phyloP scores from a whole-genome alignment of 495 filamentous ascomycete genomes.

The Lophium mytilinum region DNA sequence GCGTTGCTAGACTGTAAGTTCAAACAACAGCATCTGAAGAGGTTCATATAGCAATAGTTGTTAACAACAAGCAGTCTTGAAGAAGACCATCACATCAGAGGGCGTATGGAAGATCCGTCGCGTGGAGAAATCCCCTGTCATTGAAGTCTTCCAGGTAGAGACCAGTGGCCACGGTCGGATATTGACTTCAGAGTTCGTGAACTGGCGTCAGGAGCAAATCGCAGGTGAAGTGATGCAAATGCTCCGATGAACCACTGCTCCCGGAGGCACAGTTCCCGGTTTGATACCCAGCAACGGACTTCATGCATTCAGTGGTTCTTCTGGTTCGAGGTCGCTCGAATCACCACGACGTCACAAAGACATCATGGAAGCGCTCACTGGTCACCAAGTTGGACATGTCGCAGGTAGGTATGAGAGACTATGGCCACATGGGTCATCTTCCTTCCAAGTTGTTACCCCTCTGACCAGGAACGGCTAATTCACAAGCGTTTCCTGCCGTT shows the following conservation, averaged over 20 bases:
- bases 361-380: no score
- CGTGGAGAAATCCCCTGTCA: constrained; percentile 41
- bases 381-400: no score
- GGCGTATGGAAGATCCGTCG: constrained; percentile 76
- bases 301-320: no score
- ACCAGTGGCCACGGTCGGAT: constrained; percentile 67
- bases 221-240: background rate
- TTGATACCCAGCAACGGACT: no score
- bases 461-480: no score
- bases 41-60: background rate
- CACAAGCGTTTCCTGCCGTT: no score
- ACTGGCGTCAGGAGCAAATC: constrained; percentile 50
- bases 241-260: background rate
- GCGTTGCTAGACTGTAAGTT: constrained; percentile 60
- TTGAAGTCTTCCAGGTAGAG: constrained; percentile 67
- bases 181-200: constrained; percentile 63
- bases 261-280: no score
- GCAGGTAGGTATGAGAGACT: no score
- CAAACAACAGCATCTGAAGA: background rate
- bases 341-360: no score
- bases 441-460: no score
- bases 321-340: no score
- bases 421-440: no score
- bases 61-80: constrained; percentile 46
- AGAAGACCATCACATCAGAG: constrained; percentile 53